phyloP scores from a whole-genome alignment of 2,329 filamentous ascomycete species.

The Pseudocercospora eumusae region DNA sequence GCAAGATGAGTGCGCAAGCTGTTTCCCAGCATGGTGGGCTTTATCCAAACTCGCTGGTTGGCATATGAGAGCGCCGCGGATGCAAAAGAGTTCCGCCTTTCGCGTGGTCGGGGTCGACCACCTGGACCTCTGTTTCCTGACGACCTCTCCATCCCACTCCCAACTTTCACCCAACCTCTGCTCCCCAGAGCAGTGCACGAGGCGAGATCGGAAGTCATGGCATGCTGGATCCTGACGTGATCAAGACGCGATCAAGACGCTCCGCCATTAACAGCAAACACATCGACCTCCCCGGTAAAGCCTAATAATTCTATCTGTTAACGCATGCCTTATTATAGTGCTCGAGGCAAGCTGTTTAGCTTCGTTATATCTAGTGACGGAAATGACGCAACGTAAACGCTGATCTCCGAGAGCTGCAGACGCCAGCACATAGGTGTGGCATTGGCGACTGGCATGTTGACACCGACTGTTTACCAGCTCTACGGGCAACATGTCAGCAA shows the following conservation, averaged over 20 bases:
- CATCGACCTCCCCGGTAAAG: neutral
- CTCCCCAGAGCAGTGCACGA: neutral
- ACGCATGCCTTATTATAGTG: conserved; percentile 3
- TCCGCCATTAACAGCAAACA: neutral
- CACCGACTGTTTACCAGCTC: neutral
- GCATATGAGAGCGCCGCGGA: neutral
- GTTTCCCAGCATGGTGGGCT: neutral
- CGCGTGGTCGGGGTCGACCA: neutral
- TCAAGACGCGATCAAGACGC: neutral
- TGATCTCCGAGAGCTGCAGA: neutral
- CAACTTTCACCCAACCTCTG: neutral
- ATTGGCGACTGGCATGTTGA: neutral
- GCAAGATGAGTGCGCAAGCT: neutral
- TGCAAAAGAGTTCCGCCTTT: neutral
- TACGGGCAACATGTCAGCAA: conserved; percentile 12
- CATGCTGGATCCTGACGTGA: neutral
- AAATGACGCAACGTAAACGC: neutral
- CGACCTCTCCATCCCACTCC: neutral
- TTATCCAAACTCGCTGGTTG: neutral
- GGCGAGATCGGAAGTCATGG: conserved; percentile 4
- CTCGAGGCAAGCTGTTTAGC: conserved; percentile 3
- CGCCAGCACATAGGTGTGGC: neutral
- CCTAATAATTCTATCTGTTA: neutral
- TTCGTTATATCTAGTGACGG: neutral
- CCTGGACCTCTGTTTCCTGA: neutral